Percentiles rank a stretch among this genome's conserved stretches.
Conservation (phyloP, 1,284 basidiomycete species). For the Ganoderma meredithae region DNA sequence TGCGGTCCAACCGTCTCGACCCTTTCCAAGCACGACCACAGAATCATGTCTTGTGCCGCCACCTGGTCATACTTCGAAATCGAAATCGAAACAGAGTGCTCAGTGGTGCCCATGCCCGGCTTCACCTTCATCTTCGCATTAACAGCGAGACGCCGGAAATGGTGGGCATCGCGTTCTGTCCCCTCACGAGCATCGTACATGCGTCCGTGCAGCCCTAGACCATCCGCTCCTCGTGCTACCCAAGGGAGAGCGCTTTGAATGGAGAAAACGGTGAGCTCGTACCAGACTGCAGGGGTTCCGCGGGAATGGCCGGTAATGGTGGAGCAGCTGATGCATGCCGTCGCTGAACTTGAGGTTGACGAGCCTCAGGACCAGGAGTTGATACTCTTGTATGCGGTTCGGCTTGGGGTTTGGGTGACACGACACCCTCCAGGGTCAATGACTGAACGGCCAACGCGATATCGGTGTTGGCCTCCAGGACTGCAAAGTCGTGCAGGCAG, state of each 20-base stretch:
- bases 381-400: neutral
- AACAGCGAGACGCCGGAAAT: neutral
- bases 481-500: no score
- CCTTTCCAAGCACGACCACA: neutral
- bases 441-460: neutral
- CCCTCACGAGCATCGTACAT: neutral
- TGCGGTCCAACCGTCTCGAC: neutral
- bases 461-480: neutral
- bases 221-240: neutral
- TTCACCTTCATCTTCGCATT: neutral
- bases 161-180: neutral
- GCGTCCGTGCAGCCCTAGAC: neutral
- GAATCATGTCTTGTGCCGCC: neutral
- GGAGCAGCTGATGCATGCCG: no score
- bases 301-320: no score
- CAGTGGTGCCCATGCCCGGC: neutral
- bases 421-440: neutral
- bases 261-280: neutral
- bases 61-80: neutral
- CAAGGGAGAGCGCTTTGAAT: neutral
- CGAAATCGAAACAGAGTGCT: neutral
- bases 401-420: neutral
- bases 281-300: neutral
- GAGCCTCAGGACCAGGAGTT: neutral
- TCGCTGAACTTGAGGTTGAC: neutral